Conservation (phyloP, 2,329 filamentous ascomycete species). For the Fusarium chaquense region DNA sequence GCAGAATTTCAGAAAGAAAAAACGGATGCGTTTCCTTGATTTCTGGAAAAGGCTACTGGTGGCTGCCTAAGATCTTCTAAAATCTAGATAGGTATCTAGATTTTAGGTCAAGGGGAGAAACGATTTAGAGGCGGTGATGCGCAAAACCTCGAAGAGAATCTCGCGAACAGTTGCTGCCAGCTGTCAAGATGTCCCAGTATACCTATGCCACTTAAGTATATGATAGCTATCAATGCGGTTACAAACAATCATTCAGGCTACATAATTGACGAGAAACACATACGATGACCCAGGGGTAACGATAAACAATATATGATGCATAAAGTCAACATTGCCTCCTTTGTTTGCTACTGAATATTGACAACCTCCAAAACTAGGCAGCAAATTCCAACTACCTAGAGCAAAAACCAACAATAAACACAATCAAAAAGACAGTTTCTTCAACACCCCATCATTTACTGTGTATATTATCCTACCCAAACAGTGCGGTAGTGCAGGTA, state of each 20-base stretch:
- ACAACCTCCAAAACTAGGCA: not conserved
- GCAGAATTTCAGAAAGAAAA: rapidly evolving
- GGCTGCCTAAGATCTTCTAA: no score
- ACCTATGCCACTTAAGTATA: not conserved
- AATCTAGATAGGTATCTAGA: no score
- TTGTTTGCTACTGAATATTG: not conserved
- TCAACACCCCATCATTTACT: not conserved
- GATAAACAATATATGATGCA: not conserved
- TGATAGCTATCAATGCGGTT: not conserved
- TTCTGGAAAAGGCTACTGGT: no score
- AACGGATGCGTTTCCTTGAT: not conserved
- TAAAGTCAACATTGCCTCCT: not conserved
- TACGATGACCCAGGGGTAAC: not conserved
- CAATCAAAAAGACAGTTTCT: not conserved
- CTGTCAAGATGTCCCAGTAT: not conserved
- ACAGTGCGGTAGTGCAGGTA: slow-evolving; percentile 21
- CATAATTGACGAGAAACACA: not conserved
- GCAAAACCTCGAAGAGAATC: no score
- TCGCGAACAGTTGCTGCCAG: not conserved
- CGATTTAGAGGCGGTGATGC: no score
- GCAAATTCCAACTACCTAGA: not conserved
- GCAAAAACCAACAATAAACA: not conserved
- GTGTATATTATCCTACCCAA: not conserved
- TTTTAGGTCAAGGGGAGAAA: not conserved
- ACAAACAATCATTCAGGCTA: not conserved